phyloP scores from a whole-genome alignment of 1,139 yeast species.

The Suhomyces yuchorum region DNA sequence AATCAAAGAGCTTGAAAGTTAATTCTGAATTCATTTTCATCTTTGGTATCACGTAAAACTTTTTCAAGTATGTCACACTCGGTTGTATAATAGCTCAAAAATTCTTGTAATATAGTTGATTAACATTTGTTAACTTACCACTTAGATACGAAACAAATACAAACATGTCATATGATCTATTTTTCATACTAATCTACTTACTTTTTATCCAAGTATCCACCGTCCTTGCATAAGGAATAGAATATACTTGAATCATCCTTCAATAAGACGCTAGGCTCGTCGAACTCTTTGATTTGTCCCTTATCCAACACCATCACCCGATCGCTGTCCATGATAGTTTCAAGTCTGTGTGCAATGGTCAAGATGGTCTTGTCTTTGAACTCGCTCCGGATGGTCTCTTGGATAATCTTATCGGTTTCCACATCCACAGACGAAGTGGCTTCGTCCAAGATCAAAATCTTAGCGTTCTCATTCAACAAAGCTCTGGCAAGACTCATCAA shows the following conservation, averaged over 20 bases:
- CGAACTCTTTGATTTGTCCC: conserved; percentile 28
- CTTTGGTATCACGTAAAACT: too few species aligned
- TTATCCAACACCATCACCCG: conserved; percentile 27
- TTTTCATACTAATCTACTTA: not conserved
- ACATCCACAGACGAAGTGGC: conserved; percentile 33
- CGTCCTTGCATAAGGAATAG: conserved; percentile 25
- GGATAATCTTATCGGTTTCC: conserved; percentile 30
- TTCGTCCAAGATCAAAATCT: conserved; percentile 29
- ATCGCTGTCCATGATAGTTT: conserved; percentile 31
- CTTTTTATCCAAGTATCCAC: conserved; percentile 20
- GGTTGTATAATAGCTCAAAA: not conserved
- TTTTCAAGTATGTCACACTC: too few species aligned
- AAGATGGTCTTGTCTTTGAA: conserved; percentile 29
- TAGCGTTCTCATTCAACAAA: conserved; percentile 29
- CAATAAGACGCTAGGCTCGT: conserved; percentile 23
- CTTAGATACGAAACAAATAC: too few species aligned
- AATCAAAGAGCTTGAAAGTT: not conserved
- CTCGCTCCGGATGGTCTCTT: conserved; percentile 26
- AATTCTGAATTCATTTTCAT: not conserved
- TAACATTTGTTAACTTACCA: too few species aligned
- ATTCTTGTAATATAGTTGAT: too few species aligned
- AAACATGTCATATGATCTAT: too few species aligned
- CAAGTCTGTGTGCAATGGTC: conserved; percentile 31
- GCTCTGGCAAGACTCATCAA: conserved; percentile 43
- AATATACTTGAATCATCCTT: conserved; percentile 21